Evolutionary conservation across 1,284 basidiomycete genomes (phyloP).

Genomic region (Heterobasidion parviporum): DNA sequence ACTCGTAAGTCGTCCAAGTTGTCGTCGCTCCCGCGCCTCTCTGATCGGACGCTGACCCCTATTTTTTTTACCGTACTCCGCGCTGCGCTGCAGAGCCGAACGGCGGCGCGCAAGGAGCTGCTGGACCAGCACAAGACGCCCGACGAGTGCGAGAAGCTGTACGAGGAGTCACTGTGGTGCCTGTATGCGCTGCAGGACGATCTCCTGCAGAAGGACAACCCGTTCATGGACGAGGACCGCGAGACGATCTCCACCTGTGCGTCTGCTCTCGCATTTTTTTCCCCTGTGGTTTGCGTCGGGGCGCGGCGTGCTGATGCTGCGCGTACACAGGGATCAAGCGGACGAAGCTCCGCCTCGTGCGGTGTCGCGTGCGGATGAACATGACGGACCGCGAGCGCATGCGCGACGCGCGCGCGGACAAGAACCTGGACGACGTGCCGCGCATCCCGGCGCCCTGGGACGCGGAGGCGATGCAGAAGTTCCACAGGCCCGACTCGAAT

Average conservation of each 20-base stretch:
- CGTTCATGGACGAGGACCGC: constrained; percentile 80
- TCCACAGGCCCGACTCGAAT: background rate
- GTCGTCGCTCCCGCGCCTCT: background rate
- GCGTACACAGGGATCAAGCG: constrained; percentile 63
- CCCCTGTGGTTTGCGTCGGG: background rate
- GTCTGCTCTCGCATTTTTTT: constrained; percentile 18
- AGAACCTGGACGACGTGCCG: constrained; percentile 63
- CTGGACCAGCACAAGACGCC: constrained; percentile 67
- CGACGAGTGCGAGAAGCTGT: constrained; percentile 86
- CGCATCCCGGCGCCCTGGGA: constrained; percentile 71
- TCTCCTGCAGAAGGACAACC: constrained; percentile 74
- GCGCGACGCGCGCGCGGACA: constrained; percentile 62
- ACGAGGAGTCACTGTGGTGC: constrained; percentile 92
- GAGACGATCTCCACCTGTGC: constrained; percentile 75
- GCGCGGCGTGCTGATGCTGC: background rate
- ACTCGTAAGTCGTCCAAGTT: constrained; percentile 33
- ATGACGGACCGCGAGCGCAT: constrained; percentile 64
- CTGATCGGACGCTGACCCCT: background rate
- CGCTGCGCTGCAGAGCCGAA: constrained; percentile 60
- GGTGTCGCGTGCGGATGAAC: constrained; percentile 62
- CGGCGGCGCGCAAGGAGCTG: constrained; percentile 87
- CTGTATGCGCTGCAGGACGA: constrained; percentile 89
- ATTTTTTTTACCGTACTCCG: background rate
- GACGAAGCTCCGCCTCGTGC: constrained; percentile 68
- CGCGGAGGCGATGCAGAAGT: constrained; percentile 5